Conservation (phyloP, 768 basidiomycete genomes). For the Auriscalpium orientale region DNA sequence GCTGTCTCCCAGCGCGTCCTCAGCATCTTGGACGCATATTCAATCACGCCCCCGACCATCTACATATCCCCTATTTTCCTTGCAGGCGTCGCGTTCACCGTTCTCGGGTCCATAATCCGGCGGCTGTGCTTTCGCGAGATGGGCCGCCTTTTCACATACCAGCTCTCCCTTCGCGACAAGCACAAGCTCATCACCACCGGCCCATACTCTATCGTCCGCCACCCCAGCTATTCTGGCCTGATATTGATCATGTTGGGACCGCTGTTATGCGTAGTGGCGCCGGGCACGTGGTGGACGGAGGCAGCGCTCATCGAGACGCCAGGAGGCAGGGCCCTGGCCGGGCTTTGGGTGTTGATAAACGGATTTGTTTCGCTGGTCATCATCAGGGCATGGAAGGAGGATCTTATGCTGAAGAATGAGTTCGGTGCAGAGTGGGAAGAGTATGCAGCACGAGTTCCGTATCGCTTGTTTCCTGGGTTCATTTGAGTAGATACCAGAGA, state of each 20-base stretch:
- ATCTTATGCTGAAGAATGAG: neutral
- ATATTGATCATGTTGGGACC: neutral
- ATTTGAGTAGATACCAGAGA: no score
- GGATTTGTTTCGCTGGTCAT: neutral
- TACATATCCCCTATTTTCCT: no score
- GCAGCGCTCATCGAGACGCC: no score
- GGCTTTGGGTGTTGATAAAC: neutral
- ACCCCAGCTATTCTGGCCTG: conserved; percentile 13
- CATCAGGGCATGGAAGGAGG: neutral
- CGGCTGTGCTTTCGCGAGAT: conserved; percentile 12
- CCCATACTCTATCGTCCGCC: conserved; percentile 18
- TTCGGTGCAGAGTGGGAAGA: conserved; percentile 1
- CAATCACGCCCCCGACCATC: no score
- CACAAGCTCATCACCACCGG: conserved; percentile 16
- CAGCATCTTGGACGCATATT: no score
- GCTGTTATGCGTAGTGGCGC: no score
- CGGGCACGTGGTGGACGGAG: no score
- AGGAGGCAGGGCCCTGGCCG: neutral
- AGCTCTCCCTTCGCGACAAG: neutral
- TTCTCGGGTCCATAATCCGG: no score
- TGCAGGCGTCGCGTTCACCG: no score
- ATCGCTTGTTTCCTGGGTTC: neutral
- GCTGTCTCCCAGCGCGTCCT: no score
- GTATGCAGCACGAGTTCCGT: neutral
- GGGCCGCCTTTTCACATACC: conserved; percentile 16